Evolutionary conservation across 2,329 filamentous ascomycete genomes (phyloP), one percentile per base, ranked within the genome.

Genomic region (Pseudogymnoascus pannorum): DNA sequence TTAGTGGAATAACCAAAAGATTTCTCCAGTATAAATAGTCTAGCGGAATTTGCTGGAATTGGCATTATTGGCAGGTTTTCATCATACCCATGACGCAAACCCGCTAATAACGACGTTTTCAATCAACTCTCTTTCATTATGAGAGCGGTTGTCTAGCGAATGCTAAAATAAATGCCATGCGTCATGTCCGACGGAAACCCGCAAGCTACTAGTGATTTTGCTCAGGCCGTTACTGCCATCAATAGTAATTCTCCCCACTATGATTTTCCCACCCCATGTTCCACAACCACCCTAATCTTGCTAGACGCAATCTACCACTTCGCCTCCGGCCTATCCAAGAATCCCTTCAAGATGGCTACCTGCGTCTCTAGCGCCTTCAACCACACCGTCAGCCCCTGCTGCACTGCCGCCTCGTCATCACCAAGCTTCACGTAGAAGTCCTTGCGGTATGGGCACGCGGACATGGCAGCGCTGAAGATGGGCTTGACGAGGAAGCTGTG

Each of bases 401-500:
- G 69, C 57, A 94, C 87, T 75, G 87, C 84, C 29, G 72, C 76
- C 38, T 82, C 75, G 71, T 90, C 83, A 18, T 79, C 78, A 36
- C 89, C 92, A 44, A 99, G 81, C 83, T 97, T 96, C 66, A 77
- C 77, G 74, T 97, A 97, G 74, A 99, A 97, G 76, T 93, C 90
- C 74, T 90, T 91, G 68, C 93, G 86, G 81, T 97, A 96, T 1
- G 94, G 94, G 68, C 89, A 93, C 16, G 92, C 92, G 68, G 85
- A 84, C 92, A 99, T 96, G 74, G 93, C 93, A 64, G 92, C 88
- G 69, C 83, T 89, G 83, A 97, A 97, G 72, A 97, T 82, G 64
- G 91, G 91, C 82, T 96, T 96, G 70, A 97, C 79, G 65, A 97
- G 70, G 76, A 96, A 92, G 72, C 82, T 86, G 81, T 99, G 94